Conservation (phyloP, 202 grass and related monocot species). For the Digitaria exilis region DNA sequence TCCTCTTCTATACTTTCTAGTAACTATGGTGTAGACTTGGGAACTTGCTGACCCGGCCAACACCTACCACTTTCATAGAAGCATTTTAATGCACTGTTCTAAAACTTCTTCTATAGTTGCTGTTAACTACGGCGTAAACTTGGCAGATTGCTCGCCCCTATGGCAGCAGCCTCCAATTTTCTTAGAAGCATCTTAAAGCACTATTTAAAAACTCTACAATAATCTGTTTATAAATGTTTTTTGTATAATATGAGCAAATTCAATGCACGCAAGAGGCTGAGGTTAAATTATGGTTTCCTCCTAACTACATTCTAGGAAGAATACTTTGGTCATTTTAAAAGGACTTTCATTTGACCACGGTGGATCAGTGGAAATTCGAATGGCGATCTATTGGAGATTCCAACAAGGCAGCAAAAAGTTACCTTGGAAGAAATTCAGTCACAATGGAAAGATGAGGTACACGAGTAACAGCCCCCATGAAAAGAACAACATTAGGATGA, state of each 20-base stretch:
- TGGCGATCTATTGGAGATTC: background rate
- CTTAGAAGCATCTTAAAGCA: background rate
- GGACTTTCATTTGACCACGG: background rate
- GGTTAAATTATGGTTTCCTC: background rate
- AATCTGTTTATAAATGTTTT: too few species aligned
- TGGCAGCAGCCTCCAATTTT: background rate
- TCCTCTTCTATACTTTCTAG: slow-evolving; percentile 28
- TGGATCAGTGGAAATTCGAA: background rate
- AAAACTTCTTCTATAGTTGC: slow-evolving; percentile 7
- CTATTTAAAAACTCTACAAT: background rate
- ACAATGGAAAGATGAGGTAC: slow-evolving; percentile 91
- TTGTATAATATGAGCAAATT: background rate
- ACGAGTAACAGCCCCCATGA: slow-evolving; percentile 94
- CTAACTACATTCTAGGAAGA: slow-evolving; percentile 2
- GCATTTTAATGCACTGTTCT: background rate
- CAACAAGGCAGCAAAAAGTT: slow-evolving; percentile 43
- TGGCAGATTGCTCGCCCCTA: background rate
- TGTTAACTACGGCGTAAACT: slow-evolving; percentile 21
- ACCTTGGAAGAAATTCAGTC: slow-evolving; percentile 99
- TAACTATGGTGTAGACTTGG: slow-evolving; percentile 8
- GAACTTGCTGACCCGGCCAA: background rate
- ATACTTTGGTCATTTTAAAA: background rate
- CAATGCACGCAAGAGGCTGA: background rate
- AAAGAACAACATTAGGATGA: slow-evolving; percentile 99
- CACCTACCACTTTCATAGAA: background rate